A percentile compares a stretch with the other conserved stretches of the same genome.
These are phyloP conservation scores for Gaeumannomyces sp. DNA, from an alignment of 2,329 filamentous ascomycete species.

Conservation along the genomic window DNA sequence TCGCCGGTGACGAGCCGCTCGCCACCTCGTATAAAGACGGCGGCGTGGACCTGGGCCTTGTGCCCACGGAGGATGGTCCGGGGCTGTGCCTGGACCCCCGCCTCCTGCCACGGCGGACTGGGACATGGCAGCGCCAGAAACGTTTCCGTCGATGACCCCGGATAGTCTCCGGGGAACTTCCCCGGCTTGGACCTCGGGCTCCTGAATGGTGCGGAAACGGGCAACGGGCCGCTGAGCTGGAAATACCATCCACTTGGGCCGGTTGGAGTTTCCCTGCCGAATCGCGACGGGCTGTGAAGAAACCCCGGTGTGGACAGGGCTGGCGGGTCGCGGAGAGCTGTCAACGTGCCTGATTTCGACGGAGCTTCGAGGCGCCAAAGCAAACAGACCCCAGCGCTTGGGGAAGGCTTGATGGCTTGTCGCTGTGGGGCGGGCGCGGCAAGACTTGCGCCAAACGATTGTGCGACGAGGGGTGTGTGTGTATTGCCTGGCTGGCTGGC, in stretches of 20 bases:
- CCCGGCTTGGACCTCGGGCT: too few species aligned
- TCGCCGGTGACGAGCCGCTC: constrained; percentile 78
- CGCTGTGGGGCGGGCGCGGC: background rate
- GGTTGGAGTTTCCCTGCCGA: background rate
- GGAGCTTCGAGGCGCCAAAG: background rate
- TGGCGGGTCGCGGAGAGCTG: background rate
- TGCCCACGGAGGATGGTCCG: constrained; percentile 77
- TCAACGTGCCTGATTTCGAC: background rate
- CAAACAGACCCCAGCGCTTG: background rate
- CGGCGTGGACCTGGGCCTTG: constrained; percentile 68
- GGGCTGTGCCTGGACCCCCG: constrained; percentile 32
- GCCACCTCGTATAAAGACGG: constrained; percentile 68
- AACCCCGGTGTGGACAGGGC: too few species aligned
- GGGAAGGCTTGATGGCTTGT: background rate
- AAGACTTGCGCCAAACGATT: background rate
- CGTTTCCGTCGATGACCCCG: too few species aligned
- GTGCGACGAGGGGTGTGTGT: background rate
- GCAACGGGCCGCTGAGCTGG: too few species aligned
- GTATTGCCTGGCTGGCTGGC: too few species aligned
- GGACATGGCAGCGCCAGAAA: background rate
- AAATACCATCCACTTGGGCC: too few species aligned
- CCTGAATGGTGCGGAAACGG: too few species aligned
- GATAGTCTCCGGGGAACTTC: too few species aligned
- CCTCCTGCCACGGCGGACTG: background rate
- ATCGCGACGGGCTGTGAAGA: too few species aligned